A percentile compares a stretch with the other conserved stretches of the same genome.
These are phyloP conservation scores for Casuarina cunninghamiana DNA, from an alignment of 306 rosid species.

Conservation along the genomic window DNA sequence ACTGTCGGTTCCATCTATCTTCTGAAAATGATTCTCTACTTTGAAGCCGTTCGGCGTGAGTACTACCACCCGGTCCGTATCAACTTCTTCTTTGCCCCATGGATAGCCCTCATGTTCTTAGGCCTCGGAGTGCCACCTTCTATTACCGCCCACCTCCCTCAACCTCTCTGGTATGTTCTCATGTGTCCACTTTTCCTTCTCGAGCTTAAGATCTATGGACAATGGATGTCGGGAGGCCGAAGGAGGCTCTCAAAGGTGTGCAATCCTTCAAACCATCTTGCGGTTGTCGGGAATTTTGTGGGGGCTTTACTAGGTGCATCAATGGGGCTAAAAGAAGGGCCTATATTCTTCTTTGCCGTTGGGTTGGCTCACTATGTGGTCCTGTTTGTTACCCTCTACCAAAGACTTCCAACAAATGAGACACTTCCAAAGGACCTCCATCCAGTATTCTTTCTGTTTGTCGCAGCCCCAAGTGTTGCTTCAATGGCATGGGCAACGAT, in stretches of 20 bases:
- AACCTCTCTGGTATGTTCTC: conserved; percentile 70
- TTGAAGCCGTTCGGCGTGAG: conserved; percentile 91
- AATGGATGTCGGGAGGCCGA: conserved; percentile 97
- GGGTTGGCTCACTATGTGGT: conserved; percentile 84
- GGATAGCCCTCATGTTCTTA: conserved; percentile 80
- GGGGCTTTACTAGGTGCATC: conserved; percentile 86
- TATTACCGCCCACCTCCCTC: conserved; percentile 42
- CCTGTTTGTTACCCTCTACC: conserved; percentile 85
- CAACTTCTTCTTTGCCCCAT: conserved; percentile 90
- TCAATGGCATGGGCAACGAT: conserved; percentile 91
- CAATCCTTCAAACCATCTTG: conserved; percentile 80
- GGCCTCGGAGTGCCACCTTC: conserved; percentile 78
- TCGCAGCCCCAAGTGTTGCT: conserved; percentile 95
- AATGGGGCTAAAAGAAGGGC: conserved; percentile 91
- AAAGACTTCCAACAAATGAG: conserved; percentile 84
- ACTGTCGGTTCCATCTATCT: conserved; percentile 45
- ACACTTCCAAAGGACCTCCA: conserved; percentile 91
- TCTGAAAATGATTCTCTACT: conserved; percentile 62
- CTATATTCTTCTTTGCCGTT: conserved; percentile 81
- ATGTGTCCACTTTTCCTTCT: conserved; percentile 76
- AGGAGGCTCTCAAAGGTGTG: conserved; percentile 87
- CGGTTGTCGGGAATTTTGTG: conserved; percentile 84
- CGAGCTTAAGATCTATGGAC: conserved; percentile 92
- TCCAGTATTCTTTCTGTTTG: conserved; percentile 89
- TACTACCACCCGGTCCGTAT: conserved; percentile 85